Evolutionary conservation across 2,329 filamentous ascomycete species (phyloP).

Genomic region (Botryotinia calthae): DNA sequence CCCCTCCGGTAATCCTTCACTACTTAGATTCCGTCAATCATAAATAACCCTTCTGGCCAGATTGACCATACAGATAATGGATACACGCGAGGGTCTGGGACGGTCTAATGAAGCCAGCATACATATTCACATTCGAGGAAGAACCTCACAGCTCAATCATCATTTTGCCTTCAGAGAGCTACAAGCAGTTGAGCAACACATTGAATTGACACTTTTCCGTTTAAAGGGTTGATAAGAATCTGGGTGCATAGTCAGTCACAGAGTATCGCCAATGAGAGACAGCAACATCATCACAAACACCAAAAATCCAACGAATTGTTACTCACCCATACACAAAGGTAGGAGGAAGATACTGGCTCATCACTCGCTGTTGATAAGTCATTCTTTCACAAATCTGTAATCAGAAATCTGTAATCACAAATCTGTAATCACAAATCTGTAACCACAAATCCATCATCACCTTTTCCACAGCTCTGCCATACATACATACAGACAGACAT

Average conservation of each 20-base stretch:
- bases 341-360: not conserved
- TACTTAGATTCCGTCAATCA: not conserved
- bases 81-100: not conserved
- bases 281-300: not conserved
- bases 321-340: not conserved
- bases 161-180: not conserved
- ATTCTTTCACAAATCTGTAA: not conserved
- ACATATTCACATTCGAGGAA: not conserved
- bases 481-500: not conserved
- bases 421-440: too few species aligned
- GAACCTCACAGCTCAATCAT: not conserved
- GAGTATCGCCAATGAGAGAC: not conserved
- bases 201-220: not conserved
- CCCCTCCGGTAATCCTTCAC: not conserved
- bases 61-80: not conserved
- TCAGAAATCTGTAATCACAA: too few species aligned
- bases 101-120: not conserved
- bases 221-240: not conserved
- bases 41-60: too few species aligned
- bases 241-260: not conserved
- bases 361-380: not conserved
- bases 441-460: not conserved
- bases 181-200: not conserved
- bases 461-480: not conserved
- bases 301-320: not conserved